phyloP scores from a whole-genome alignment of 2,329 filamentous ascomycete species.

The Alternaria angustiovoidea region DNA sequence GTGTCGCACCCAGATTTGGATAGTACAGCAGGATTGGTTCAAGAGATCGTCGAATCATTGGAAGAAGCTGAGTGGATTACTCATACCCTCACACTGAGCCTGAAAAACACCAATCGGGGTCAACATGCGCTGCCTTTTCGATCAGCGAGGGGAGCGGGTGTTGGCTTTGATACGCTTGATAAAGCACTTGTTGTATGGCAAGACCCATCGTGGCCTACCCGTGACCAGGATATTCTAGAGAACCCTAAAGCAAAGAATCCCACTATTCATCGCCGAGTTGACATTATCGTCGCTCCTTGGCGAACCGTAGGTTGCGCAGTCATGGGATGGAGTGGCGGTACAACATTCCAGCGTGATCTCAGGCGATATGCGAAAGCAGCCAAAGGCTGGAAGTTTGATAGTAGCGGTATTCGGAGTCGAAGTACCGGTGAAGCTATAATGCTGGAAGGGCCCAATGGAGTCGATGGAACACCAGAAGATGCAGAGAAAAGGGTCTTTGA shows the following conservation, averaged over 20 bases:
- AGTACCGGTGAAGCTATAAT: conserved; percentile 75
- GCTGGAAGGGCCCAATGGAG: conserved; percentile 61
- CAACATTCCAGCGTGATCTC: conserved; percentile 88
- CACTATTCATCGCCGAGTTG: conserved; percentile 82
- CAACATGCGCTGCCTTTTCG: conserved; percentile 70
- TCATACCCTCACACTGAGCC: conserved; percentile 77
- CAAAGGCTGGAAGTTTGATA: conserved; percentile 85
- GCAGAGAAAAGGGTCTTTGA: conserved; percentile 83
- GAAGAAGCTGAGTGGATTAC: conserved; percentile 77
- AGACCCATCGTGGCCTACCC: conserved; percentile 61
- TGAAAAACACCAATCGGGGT: conserved; percentile 74
- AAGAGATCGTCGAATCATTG: conserved; percentile 73
- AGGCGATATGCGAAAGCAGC: conserved; percentile 78
- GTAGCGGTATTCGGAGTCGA: conserved; percentile 79
- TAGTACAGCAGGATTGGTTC: conserved; percentile 74
- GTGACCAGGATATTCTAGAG: conserved; percentile 45
- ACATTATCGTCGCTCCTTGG: conserved; percentile 92
- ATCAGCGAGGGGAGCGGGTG: conserved; percentile 51
- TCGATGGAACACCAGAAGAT: conserved; percentile 66
- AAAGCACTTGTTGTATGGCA: conserved; percentile 96
- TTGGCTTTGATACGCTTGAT: conserved; percentile 86
- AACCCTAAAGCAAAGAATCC: conserved; percentile 65
- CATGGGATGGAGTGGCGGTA: conserved; percentile 86
- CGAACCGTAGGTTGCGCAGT: conserved; percentile 87
- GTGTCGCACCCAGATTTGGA: conserved; percentile 78